Base-by-base conservation (phyloP, 495 filamentous ascomycete genomes). In the Hypomontagnella submonticulosa region DNA sequence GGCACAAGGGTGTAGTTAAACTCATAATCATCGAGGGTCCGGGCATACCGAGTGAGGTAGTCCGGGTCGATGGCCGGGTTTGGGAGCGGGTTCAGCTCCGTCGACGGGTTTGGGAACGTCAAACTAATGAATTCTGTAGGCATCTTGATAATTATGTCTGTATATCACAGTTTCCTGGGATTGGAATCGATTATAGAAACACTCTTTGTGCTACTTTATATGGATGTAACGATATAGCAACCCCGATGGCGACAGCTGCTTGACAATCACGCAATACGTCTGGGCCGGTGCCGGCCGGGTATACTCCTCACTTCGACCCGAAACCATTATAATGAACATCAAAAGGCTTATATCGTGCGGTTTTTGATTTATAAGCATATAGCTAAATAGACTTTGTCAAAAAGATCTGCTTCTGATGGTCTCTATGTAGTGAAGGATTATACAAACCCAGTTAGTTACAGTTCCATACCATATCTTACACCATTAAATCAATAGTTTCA, bases 1-100 rank as follows among this genome's bases (percentile, higher is more conserved):
- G 83, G 83, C 4, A 85, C 79, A 1, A 85, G 71, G 0, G 83
- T 85, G 62, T 85, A 84, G 71, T 84, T 82, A 63, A 78, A 85
- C 11, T 48, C 80, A 68, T 84, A 83, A 48, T 84, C 83, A 61
- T 85, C 81, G 1, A 85, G 73, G 12, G 73, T 75, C 12, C 79
- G 76, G 19, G 83, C 81, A 62, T 85, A 85, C 23, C 82, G 77
- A 7, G 62, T 48, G 1, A 84, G 74, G 64, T 74, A 84, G 0
- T 78, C 76, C 8, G 77, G 78, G 55, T 85, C 82, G 49, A 84
- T 79, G 1, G 51, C 13, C 8, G 80, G 75, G 54, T 73, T 73
- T 11, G 80, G 76, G 66, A 83, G 76, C n/a, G 81, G 82, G 19
- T 76, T 66, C 11, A 85, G 46, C 71, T 85, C 83, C 10, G 78